A percentile compares a stretch with the other conserved stretches of the same genome.
These are phyloP conservation scores for Metschnikowia dekortorum DNA, from an alignment of 805 yeast species.

Conservation along the genomic window DNA sequence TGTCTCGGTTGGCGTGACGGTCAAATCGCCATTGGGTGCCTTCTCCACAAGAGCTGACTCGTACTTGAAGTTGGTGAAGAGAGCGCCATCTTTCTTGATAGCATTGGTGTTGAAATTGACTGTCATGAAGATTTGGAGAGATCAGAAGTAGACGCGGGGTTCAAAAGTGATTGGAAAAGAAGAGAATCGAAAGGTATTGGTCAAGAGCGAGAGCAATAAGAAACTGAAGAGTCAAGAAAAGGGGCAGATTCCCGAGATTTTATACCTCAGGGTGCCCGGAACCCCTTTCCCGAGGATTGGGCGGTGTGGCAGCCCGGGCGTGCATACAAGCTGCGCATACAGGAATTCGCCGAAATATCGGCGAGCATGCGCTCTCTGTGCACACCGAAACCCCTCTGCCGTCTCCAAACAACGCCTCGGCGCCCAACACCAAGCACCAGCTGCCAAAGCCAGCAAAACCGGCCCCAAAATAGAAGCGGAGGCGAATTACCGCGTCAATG, in stretches of 20 bases:
- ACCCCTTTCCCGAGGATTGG: neutral
- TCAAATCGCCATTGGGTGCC: constrained; percentile 45
- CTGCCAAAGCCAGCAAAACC: neutral
- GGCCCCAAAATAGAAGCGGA: too few relatives aligned
- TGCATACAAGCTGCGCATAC: constrained; percentile 1
- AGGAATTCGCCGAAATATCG: constrained; percentile 18
- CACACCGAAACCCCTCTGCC: constrained; percentile 2
- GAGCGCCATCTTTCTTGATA: constrained; percentile 45
- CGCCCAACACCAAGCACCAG: neutral
- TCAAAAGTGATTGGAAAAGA: neutral
- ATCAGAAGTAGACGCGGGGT: too few relatives aligned
- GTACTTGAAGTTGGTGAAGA: constrained; percentile 62
- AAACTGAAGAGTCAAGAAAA: neutral
- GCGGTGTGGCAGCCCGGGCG: neutral
- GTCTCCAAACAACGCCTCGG: neutral
- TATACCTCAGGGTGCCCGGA: neutral
- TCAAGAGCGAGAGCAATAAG: too few relatives aligned
- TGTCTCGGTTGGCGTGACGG: constrained; percentile 65
- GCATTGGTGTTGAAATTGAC: constrained; percentile 34
- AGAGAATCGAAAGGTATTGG: neutral
- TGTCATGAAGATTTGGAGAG: constrained; percentile 9
- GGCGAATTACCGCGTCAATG: too few relatives aligned
- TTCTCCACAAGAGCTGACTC: constrained; percentile 71
- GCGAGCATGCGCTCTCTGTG: constrained; percentile 11
- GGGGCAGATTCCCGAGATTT: neutral